These are phyloP conservation scores for Ochromonas danica DNA, from an alignment of 108 stramenopile genomes.

Conservation along the genomic window DNA sequence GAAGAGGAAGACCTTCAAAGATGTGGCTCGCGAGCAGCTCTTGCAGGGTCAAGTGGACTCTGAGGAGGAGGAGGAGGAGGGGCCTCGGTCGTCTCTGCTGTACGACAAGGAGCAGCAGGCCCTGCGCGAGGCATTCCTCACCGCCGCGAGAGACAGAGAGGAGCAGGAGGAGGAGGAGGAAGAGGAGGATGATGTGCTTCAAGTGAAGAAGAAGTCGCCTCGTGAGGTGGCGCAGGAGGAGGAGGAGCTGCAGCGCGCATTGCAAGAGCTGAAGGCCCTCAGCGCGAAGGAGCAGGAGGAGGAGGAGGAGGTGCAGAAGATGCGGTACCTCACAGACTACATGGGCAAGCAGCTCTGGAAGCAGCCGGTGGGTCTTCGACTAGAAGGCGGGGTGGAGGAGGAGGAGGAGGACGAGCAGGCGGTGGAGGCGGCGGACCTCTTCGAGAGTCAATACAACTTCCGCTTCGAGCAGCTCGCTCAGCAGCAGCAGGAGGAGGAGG, in stretches of 20 bases:
- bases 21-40: conserved; percentile 89
- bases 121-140: conserved; percentile 75
- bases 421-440: conserved; percentile 85
- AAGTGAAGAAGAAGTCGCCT: conserved; percentile 52
- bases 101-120: conserved; percentile 87
- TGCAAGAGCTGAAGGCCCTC: conserved; percentile 57
- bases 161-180: conserved; percentile 47
- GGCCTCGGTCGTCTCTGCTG: conserved; percentile 55
- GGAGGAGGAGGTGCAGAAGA: conserved; percentile 76
- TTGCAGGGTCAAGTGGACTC: conserved; percentile 68
- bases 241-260: conserved; percentile 62
- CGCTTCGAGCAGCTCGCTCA: conserved; percentile 93
- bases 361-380: conserved; percentile 33
- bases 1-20: conserved; percentile 71
- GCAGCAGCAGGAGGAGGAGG: conserved; percentile 11
- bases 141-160: conserved; percentile 52
- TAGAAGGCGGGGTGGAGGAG: conserved; percentile 43
- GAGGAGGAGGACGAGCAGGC: conserved; percentile 79
- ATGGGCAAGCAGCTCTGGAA: conserved; percentile 45
- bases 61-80: conserved; percentile 50
- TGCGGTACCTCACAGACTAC: conserved; percentile 74
- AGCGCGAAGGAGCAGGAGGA: conserved; percentile 79
- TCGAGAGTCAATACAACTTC: conserved; percentile 98
- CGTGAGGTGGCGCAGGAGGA: conserved; percentile 57
- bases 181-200: conserved; percentile 37